A percentile compares a stretch with the other conserved stretches of the same genome.
Conservation (phyloP, 2,329 filamentous ascomycete species). For the Neofusicoccum kwambonambiense region DNA sequence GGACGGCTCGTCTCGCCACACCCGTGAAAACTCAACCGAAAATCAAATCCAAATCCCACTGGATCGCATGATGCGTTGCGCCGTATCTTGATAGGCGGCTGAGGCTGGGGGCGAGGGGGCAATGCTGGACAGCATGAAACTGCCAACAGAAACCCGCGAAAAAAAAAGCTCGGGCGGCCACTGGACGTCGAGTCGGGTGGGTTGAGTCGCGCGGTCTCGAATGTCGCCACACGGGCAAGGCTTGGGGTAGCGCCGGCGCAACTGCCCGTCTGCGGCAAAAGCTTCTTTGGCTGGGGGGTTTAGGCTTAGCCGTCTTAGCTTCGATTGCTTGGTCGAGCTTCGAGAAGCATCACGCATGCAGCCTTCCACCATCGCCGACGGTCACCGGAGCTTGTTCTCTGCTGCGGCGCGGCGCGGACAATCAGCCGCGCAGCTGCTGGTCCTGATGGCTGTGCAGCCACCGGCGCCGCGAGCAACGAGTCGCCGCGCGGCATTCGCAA, state of each 20-base stretch:
- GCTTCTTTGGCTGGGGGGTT: background rate
- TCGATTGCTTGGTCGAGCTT: background rate
- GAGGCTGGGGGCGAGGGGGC: no score
- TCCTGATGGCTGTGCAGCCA: no score
- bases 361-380: background rate
- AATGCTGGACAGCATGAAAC: slow-evolving; percentile 1
- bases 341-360: background rate
- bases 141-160: background rate
- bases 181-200: background rate
- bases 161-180: background rate
- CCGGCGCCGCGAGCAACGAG: no score
- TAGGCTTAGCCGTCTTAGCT: background rate
- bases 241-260: slow-evolving; percentile 7
- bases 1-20: background rate
- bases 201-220: slow-evolving; percentile 1
- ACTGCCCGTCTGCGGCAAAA: slow-evolving; percentile 5
- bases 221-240: background rate
- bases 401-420: background rate
- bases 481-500: no score
- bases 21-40: no score
- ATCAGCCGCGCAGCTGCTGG: background rate
- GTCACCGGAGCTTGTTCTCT: background rate
- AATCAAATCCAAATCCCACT: background rate
- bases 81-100: background rate
- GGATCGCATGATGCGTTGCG: no score